These are phyloP conservation scores for Bidens hawaiensis DNA, from an alignment of 140 eudicot species.

Conservation along the genomic window DNA sequence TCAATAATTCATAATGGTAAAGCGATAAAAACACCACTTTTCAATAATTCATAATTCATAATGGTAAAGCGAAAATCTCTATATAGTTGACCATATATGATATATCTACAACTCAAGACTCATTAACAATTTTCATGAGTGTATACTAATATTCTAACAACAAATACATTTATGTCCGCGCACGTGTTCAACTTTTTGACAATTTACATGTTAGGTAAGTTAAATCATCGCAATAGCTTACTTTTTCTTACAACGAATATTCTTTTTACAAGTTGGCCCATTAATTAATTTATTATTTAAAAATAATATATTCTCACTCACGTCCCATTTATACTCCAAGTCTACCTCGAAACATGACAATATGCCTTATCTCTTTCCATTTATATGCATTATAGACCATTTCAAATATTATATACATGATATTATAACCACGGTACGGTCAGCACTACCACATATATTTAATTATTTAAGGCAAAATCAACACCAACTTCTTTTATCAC, in stretches of 20 bases:
- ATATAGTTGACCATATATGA: neutral
- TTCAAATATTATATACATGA: neutral
- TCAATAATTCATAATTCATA: too few relatives aligned
- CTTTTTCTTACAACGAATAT: too few relatives aligned
- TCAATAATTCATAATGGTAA: too few relatives aligned
- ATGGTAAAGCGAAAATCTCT: too few relatives aligned
- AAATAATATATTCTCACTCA: neutral
- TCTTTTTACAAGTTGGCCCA: too few relatives aligned
- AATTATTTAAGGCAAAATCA: neutral
- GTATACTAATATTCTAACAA: neutral
- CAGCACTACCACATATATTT: neutral
- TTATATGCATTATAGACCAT: neutral
- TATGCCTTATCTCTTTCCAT: neutral
- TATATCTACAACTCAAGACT: neutral
- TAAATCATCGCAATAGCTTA: neutral
- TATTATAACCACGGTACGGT: neutral
- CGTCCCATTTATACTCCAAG: too few relatives aligned
- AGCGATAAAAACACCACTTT: too few relatives aligned
- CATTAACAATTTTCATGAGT: neutral
- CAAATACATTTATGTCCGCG: neutral
- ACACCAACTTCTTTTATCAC: neutral
- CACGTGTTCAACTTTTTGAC: neutral
- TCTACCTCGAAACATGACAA: neutral
- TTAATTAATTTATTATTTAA: too few relatives aligned
- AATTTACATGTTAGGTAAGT: neutral